phyloP scores from a whole-genome alignment of 2,329 filamentous ascomycete genomes.

The Trichoderma endophyticum region DNA sequence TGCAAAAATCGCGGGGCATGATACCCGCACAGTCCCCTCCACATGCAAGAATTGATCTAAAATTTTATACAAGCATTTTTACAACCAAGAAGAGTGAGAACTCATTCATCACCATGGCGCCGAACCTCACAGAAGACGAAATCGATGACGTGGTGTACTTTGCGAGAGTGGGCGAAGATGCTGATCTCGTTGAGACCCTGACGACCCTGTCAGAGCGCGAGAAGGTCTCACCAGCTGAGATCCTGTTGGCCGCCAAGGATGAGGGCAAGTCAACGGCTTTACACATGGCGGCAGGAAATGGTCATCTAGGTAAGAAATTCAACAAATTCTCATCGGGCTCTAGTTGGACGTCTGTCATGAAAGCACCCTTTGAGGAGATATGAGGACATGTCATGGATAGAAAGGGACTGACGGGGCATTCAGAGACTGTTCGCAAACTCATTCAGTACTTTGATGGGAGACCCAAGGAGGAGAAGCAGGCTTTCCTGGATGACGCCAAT shows the following conservation, averaged over 20 bases:
- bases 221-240: constrained; percentile 54
- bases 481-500: constrained; percentile 68
- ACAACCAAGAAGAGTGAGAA: constrained; percentile 10
- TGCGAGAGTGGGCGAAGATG: constrained; percentile 71
- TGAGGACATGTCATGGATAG: not conserved
- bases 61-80: constrained; percentile 26
- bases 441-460: constrained; percentile 42
- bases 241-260: constrained; percentile 70
- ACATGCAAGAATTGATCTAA: constrained; percentile 25
- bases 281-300: constrained; percentile 93
- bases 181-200: constrained; percentile 61
- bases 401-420: not conserved
- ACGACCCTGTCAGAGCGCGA: constrained; percentile 60
- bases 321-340: not conserved
- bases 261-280: constrained; percentile 74
- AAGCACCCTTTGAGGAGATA: too few species aligned
- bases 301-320: constrained; percentile 63
- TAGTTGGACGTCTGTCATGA: too few species aligned
- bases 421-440: constrained; percentile 46
- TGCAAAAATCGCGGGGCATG: constrained; percentile 36
- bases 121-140: constrained; percentile 68
- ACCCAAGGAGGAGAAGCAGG: constrained; percentile 41
- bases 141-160: constrained; percentile 92
- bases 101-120: constrained; percentile 38
- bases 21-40: constrained; percentile 40